Conservation (phyloP, 148 eudicot species). For the Salicornia ramosissima region DNA sequence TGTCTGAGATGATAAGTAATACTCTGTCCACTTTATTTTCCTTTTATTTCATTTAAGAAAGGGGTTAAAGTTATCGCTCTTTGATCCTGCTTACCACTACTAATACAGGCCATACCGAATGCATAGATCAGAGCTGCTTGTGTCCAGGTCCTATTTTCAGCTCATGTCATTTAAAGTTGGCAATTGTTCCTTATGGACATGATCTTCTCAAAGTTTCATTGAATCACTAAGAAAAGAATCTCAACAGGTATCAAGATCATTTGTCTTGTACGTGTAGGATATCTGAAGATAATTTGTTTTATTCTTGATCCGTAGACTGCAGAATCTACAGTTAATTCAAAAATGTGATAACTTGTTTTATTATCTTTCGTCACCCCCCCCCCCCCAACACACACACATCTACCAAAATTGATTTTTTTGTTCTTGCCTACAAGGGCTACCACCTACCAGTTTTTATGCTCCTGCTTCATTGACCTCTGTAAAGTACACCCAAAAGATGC, state of each 20-base stretch:
- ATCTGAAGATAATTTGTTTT: no score
- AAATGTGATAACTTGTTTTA: neutral
- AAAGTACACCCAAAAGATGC: no score
- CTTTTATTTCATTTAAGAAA: neutral
- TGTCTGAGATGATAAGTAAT: neutral
- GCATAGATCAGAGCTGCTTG: constrained; percentile 64
- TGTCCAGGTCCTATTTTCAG: constrained; percentile 63
- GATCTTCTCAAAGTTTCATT: constrained; percentile 49
- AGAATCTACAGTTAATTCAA: no score
- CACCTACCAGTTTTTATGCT: no score
- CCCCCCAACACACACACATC: no score
- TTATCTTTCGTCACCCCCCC: no score
- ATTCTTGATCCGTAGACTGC: no score
- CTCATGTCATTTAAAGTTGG: constrained; percentile 53
- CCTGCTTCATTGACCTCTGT: no score
- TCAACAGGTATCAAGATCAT: constrained; percentile 38
- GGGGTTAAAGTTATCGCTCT: neutral
- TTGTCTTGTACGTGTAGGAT: neutral
- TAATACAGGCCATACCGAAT: constrained; percentile 34
- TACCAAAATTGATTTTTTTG: neutral
- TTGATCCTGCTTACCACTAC: neutral
- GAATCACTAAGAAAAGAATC: constrained; percentile 47
- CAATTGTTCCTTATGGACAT: constrained; percentile 43
- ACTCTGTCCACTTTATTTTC: neutral
- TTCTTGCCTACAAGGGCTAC: no score